A percentile compares a stretch with the other conserved stretches of the same genome.
phyloP scores from a whole-genome alignment of 352 stramenopile species.

The Globisporangium middletonii region DNA sequence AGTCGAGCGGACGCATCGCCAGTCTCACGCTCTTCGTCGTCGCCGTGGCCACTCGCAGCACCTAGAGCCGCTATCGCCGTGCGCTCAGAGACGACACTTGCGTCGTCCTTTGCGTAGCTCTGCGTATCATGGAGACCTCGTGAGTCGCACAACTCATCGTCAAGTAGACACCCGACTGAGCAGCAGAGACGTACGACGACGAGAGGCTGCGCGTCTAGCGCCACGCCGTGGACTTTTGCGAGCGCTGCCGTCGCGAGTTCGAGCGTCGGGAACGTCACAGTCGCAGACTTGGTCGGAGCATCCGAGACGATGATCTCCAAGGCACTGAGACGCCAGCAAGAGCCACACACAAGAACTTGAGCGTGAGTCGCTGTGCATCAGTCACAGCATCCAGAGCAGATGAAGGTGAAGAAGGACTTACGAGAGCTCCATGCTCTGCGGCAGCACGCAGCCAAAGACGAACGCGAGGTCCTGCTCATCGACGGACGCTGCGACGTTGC shows the following conservation, averaged over 20 bases:
- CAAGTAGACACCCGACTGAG: neutral
- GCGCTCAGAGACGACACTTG: too few species aligned
- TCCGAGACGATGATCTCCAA: constrained; percentile 11
- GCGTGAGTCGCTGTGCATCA: neutral
- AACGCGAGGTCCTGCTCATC: constrained; percentile 51
- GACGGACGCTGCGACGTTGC: constrained; percentile 34
- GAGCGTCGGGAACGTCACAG: constrained; percentile 22
- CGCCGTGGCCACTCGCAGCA: too few species aligned
- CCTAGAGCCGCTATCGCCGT: too few species aligned
- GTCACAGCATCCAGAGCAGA: neutral
- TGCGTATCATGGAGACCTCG: neutral
- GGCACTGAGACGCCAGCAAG: neutral
- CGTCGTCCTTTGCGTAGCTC: too few species aligned
- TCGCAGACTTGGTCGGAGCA: constrained; percentile 4
- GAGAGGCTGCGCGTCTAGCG: constrained; percentile 34
- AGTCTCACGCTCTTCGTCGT: neutral
- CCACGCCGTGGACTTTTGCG: constrained; percentile 39
- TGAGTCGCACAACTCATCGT: neutral
- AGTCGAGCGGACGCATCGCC: too few species aligned
- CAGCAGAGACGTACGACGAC: constrained; percentile 36
- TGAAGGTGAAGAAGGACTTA: constrained; percentile 13
- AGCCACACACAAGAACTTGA: neutral
- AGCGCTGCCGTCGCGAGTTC: constrained; percentile 33
- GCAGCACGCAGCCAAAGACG: constrained; percentile 53
- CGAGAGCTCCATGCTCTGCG: constrained; percentile 25